These are phyloP conservation scores for Pseudogymnoascus sp. DNA, from an alignment of 2,329 filamentous ascomycete genomes.

Conservation along the genomic window DNA sequence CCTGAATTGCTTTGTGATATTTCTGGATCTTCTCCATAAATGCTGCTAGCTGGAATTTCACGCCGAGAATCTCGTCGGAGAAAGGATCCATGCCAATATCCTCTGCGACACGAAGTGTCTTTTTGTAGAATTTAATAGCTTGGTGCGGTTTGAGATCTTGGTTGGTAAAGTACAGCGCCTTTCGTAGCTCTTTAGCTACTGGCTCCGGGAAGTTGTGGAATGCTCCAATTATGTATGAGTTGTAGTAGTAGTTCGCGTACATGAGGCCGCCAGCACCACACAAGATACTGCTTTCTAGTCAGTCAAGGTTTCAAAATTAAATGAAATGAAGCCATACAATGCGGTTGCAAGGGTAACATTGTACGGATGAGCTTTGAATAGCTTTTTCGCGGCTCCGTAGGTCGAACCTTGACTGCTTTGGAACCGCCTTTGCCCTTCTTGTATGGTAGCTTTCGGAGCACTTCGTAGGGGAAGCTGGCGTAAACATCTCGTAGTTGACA, in stretches of 20 bases:
- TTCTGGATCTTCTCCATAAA: slow-evolving; percentile 72
- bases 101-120: slow-evolving; percentile 65
- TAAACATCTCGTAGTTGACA: background rate
- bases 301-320: background rate
- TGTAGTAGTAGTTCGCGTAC: slow-evolving; percentile 26
- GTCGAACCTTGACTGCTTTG: slow-evolving; percentile 1
- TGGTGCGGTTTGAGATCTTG: slow-evolving; percentile 63
- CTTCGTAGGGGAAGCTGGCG: background rate
- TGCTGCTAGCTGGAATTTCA: slow-evolving; percentile 72
- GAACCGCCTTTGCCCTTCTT: background rate
- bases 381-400: slow-evolving; percentile 15
- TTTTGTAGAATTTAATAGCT: slow-evolving; percentile 75
- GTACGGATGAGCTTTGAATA: slow-evolving; percentile 24
- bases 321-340: slow-evolving; percentile 16
- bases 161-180: slow-evolving; percentile 81
- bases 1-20: slow-evolving; percentile 61
- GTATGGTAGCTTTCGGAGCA: background rate
- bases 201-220: slow-evolving; percentile 56
- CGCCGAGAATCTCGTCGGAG: slow-evolving; percentile 82
- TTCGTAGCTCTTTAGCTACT: slow-evolving; percentile 69
- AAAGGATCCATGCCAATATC: slow-evolving; percentile 76
- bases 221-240: slow-evolving; percentile 29
- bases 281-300: slow-evolving; percentile 19
- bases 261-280: slow-evolving; percentile 19
- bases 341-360: slow-evolving; percentile 22